Base-by-base conservation (phyloP, 2,329 filamentous ascomycete species). In the Hypocreales sp. region DNA sequence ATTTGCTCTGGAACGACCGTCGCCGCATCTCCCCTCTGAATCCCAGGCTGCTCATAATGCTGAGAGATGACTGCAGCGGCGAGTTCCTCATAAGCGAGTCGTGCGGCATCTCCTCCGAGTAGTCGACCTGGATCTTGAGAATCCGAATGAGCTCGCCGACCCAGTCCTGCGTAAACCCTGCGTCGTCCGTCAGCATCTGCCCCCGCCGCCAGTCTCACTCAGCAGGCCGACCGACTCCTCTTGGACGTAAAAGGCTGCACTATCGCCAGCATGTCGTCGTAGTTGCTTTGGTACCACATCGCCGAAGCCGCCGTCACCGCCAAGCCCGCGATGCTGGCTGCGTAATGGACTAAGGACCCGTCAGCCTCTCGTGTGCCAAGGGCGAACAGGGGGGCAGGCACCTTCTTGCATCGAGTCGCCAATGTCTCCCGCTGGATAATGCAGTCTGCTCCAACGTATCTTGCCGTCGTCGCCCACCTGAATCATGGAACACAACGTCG, bases 11-110 rank as follows among this genome's bases (percentile, higher is more conserved):
- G 22, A 86, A 70, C 4, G 61, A 67, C 13, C 80, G 71, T 7
- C 64, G 55, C 20, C 62, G 57, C 31, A 62, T 61, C 37, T 75
- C 70, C 10, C 74, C 75, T 23, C 62, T 65, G 45, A 79, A 86
- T 4, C 79, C 81, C 8, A 94, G 57, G 28, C 81, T 74, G 31
- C 80, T 76, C 44, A 92, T 73, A 16, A 90, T 70, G 41, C 81
- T 80, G 9, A 94, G 60, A 31, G 74, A 81, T 30, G 80, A 65
- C 33, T 83, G 78, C 24, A 94, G 65, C 20, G 73, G 63, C 4
- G 64, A 60, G 41, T 90, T 86, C 33, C 75, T 64, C 36, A 90
- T 67, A 19, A 92, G 58, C 32, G 74, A 64, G 45, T 87, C 75
- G 39, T 79, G 70, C 24, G 71, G 66, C 2, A 70, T 58, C 33